Evolutionary conservation across 2,329 filamentous ascomycete genomes (phyloP), one percentile per base, ranked within the genome.

Genomic region (Emergomyces orientalis): DNA sequence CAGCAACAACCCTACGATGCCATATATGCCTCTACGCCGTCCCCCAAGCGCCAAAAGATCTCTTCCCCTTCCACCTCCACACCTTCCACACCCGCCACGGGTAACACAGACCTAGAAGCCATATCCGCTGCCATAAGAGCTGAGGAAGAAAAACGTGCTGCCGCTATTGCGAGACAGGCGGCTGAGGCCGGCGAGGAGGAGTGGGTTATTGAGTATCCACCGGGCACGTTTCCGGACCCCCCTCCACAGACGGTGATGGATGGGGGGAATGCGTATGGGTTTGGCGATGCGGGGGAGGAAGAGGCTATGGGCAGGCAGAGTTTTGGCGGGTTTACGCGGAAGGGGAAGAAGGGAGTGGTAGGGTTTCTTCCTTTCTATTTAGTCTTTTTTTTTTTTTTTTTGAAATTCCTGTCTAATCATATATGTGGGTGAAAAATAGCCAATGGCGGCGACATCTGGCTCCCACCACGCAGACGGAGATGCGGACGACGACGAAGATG

Each of bases 1-100:
- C n/a, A n/a, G n/a, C n/a, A n/a, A n/a, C 71, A 82, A 45, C 76
- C 86, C 62, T 74, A 81, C 49, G 77, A 86, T 43, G 81, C 85
- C 63, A 76, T 30, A 27, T 30, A 83, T 19, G 62, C 63, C 30
- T 63, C 68, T 25, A 63, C 69, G 0, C 72, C 71, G 1, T 70
- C 69, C 1, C 68, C 75, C 1, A 78, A 78, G 62, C 74, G 76
- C 34, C 71, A 69, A 14, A 72, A 74, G 63, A 49, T 72, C 8
- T 76, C 74, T 0, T 73, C 9, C 76, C 74, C 0, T 17, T 25
- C n/a, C 17, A 49, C 64, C 39, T 37, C 43, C 7, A 60, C 65
- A 2, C 67, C 66, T 34, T 65, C 63, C 25, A 67, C 66, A 51
- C 56, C 60, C 4, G 69, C 71, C 11, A 70, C 68, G 7, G 67